Conservation (phyloP, 1,284 basidiomycete species). For the Phlebopus sp. region DNA sequence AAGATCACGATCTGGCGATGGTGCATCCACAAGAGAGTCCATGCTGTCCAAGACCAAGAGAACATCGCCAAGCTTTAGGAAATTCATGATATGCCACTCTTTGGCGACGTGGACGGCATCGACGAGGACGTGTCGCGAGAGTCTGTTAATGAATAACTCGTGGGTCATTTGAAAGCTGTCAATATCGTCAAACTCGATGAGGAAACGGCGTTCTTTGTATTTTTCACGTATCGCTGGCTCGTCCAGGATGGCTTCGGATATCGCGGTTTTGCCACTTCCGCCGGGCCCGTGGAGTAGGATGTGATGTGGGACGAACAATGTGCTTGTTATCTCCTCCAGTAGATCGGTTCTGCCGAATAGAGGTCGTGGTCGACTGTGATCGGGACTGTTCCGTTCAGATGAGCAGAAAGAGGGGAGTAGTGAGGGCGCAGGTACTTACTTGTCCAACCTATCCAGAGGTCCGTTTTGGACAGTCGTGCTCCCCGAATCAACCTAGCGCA, state of each 20-base stretch:
- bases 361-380: background rate
- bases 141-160: constrained; percentile 1
- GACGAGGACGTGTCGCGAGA: background rate
- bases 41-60: constrained; percentile 2
- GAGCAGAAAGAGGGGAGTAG: background rate
- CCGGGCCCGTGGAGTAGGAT: background rate
- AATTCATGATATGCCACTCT: background rate
- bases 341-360: background rate
- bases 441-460: background rate
- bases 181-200: background rate
- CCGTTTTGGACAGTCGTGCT: background rate
- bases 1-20: background rate
- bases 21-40: constrained; percentile 1
- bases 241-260: background rate
- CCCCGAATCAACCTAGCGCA: background rate
- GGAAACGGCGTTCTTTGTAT: background rate
- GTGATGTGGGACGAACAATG: background rate
- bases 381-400: background rate
- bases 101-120: background rate
- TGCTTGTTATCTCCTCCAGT: background rate
- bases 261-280: background rate
- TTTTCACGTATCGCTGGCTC: background rate
- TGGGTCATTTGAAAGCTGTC: background rate
- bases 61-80: background rate
- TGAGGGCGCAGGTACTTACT: background rate